Evolutionary conservation across 164 flowering plant species (phyloP), one percentile per base, ranked within the genome.

Genomic region (Dillenia suffruticosa): DNA sequence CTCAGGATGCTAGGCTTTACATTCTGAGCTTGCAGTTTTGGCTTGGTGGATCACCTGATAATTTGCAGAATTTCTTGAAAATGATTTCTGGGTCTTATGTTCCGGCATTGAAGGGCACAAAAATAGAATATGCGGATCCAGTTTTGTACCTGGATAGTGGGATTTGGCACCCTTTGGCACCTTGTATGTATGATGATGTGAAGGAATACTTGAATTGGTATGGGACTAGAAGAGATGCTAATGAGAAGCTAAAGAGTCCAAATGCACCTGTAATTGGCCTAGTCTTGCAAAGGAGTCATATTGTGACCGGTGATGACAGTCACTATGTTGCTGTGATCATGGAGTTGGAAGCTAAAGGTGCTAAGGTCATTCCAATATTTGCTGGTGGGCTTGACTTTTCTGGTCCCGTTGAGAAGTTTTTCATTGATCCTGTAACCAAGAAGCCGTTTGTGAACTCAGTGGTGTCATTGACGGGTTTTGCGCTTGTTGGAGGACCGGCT

Each of bases 161-260:
- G 9, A 83, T 95, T 66, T 95, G 99, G 99, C 99, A 95, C 73
- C 99, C 99, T 13, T 66, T 95, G 66, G 97, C 97, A 19, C 99
- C 97, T 55, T 81, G 89, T 70, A 95, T 95, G 99, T 95, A 86
- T 70, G 94, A 86, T 76, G 97, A 95, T 80, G 90, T 86, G 58
- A 95, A 95, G 84, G 99, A 95, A 82, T 95, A 95, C 49, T 76
- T 88, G 84, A 92, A 91, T 59, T 95, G 99, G 99, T 95, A 95
- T 70, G 94, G 77, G 0, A 91, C 97, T 5, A 82, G 99, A 63
- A 81, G 80, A 71, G 99, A 95, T 74, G 82, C 88, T 0, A 89
- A 77, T 72, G 92, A 81, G 81, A 85, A 81, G 78, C 81, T 91
- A 10, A 94, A 86, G 71, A 65, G 73, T 40, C 74, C 79, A 2